These are phyloP conservation scores for sunflower (Helianthus annuus) DNA, from an alignment of 129 eudicot species.

Conservation along the genomic window DNA sequence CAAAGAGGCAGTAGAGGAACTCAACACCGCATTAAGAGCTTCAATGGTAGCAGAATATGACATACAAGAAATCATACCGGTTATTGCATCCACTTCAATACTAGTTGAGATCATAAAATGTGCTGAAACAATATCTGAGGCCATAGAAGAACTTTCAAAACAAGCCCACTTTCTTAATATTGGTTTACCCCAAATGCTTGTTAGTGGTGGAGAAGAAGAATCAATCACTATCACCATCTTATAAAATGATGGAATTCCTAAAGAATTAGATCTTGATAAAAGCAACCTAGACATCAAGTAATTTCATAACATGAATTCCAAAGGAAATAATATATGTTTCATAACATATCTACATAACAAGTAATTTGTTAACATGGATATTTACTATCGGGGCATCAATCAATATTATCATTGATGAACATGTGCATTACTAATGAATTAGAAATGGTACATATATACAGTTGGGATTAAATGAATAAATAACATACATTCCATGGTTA, in stretches of 20 bases:
- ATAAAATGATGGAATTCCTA: slow-evolving; percentile 4
- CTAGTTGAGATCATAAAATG: slow-evolving; percentile 48
- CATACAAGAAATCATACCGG: slow-evolving; percentile 42
- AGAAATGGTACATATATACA: too few relatives aligned
- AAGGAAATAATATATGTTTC: too few relatives aligned
- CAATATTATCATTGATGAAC: too few relatives aligned
- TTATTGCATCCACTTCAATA: slow-evolving; percentile 42
- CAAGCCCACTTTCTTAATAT: slow-evolving; percentile 43
- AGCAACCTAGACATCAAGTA: background rate
- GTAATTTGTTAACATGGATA: too few relatives aligned
- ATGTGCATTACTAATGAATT: too few relatives aligned
- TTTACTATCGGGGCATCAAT: too few relatives aligned
- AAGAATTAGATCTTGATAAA: slow-evolving; percentile 11
- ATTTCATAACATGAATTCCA: too few relatives aligned
- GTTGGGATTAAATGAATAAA: too few relatives aligned
- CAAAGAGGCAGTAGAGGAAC: slow-evolving; percentile 49
- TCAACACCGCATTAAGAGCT: slow-evolving; percentile 34
- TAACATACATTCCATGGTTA: too few relatives aligned
- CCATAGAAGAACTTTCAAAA: slow-evolving; percentile 44
- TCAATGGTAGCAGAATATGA: background rate
- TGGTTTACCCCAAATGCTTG: slow-evolving; percentile 51
- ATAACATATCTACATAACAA: too few relatives aligned
- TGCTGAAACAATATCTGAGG: slow-evolving; percentile 43
- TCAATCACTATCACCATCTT: background rate
- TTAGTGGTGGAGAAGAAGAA: slow-evolving; percentile 19